A percentile compares a stretch with the other conserved stretches of the same genome.
phyloP scores from a whole-genome alignment of 179 eudicot genomes.

The Camellia oleifera region DNA sequence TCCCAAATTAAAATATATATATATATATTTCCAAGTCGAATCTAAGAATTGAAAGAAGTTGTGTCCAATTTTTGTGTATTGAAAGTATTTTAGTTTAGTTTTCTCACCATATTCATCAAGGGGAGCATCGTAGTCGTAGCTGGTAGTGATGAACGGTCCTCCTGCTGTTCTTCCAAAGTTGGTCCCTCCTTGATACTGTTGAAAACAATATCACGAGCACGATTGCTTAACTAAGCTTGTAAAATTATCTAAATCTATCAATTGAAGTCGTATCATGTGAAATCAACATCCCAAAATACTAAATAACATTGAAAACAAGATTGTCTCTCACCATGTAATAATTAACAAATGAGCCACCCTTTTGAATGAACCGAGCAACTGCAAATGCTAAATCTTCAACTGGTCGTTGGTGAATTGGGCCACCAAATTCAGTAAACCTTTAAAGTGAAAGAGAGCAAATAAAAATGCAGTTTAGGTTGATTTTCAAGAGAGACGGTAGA shows the following conservation, averaged over 20 bases:
- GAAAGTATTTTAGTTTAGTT: neutral
- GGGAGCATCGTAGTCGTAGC: slow-evolving; percentile 83
- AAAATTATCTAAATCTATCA: neutral
- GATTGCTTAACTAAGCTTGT: neutral
- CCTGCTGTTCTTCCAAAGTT: slow-evolving; percentile 83
- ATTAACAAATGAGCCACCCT: slow-evolving; percentile 85
- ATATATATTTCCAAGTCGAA: neutral
- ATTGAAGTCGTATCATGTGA: neutral
- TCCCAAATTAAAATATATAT: neutral
- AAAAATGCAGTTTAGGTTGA: neutral
- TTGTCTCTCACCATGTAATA: slow-evolving; percentile 65
- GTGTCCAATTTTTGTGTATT: neutral
- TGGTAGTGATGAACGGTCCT: slow-evolving; percentile 76
- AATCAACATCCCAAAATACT: neutral
- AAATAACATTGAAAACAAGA: neutral
- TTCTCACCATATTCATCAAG: slow-evolving; percentile 69
- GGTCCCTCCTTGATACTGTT: slow-evolving; percentile 82
- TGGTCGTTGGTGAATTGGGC: slow-evolving; percentile 64
- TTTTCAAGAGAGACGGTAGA: neutral
- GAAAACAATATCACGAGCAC: neutral
- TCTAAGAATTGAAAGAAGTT: neutral
- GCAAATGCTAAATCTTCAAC: slow-evolving; percentile 88
- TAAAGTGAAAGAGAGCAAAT: slow-evolving; percentile 13
- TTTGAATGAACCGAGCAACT: slow-evolving; percentile 73
- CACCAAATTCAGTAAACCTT: slow-evolving; percentile 90